Percentiles rank a stretch among this genome's conserved stretches.
phyloP scores from a whole-genome alignment of 768 basidiomycete genomes.

The Boletus rubescentipes region DNA sequence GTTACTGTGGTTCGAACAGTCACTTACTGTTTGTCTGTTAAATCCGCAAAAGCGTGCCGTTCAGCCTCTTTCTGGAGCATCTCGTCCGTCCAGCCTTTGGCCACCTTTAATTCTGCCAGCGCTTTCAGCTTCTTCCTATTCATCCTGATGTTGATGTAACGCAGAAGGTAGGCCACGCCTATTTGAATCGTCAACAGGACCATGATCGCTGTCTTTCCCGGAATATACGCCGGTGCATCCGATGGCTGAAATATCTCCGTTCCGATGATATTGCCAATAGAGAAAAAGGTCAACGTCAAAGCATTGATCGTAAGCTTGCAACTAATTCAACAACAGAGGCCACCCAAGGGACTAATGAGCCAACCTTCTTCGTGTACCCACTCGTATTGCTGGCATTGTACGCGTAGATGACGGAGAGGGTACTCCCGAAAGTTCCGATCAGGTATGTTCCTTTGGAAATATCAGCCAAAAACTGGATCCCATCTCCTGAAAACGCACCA shows the following conservation, averaged over 20 bases:
- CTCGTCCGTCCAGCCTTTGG: conserved; percentile 25
- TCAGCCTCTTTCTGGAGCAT: conserved; percentile 20
- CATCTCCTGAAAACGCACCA: conserved; percentile 1
- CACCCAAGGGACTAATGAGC: neutral
- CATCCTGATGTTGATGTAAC: conserved; percentile 21
- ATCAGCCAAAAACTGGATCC: neutral
- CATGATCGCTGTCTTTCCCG: conserved; percentile 36
- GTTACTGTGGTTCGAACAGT: neutral
- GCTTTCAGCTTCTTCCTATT: conserved; percentile 19
- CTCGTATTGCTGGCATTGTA: conserved; percentile 30
- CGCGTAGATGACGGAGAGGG: conserved; percentile 25
- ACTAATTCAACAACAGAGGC: neutral
- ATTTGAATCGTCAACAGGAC: conserved; percentile 26
- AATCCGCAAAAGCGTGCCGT: conserved; percentile 27
- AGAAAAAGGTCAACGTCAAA: conserved; percentile 16
- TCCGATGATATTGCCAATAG: conserved; percentile 24
- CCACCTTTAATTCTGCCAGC: conserved; percentile 15
- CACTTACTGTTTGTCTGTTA: conserved; percentile 29
- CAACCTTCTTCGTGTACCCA: conserved; percentile 30
- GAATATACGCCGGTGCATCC: conserved; percentile 29
- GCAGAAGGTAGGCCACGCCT: conserved; percentile 20
- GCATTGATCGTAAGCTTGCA: conserved; percentile 21
- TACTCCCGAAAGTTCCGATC: conserved; percentile 7
- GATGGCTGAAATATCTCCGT: conserved; percentile 26
- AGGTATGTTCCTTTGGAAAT: conserved; percentile 14